phyloP scores from a whole-genome alignment of 2,329 filamentous ascomycete species.

The Nemania sp. region DNA sequence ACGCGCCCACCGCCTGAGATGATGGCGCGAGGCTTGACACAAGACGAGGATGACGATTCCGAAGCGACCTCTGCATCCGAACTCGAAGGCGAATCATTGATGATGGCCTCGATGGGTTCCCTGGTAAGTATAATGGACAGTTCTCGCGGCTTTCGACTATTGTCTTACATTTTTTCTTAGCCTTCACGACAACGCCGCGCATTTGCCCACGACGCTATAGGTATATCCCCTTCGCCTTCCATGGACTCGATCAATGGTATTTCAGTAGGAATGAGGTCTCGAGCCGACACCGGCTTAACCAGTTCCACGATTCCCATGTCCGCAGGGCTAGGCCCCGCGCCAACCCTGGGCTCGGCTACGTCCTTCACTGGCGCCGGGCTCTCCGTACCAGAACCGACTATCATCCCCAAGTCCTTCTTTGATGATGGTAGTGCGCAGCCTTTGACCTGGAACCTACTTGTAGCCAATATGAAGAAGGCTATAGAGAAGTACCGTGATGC shows the following conservation, averaged over 20 bases:
- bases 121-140: constrained; percentile 57
- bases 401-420: constrained; percentile 81
- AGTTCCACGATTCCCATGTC: constrained; percentile 50
- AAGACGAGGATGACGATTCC: constrained; percentile 90
- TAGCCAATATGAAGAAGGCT: constrained; percentile 89
- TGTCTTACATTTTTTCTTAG: constrained; percentile 41
- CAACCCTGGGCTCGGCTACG: constrained; percentile 61
- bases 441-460: constrained; percentile 84
- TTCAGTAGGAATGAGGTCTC: constrained; percentile 61
- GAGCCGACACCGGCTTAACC: constrained; percentile 53
- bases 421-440: constrained; percentile 82
- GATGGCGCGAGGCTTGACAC: constrained; percentile 79
- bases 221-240: constrained; percentile 80
- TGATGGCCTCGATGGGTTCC: constrained; percentile 69
- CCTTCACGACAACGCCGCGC: constrained; percentile 65
- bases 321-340: constrained; percentile 43
- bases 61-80: constrained; percentile 83
- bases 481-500: constrained; percentile 89
- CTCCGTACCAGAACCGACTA: constrained; percentile 59
- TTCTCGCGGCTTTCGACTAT: neutral
- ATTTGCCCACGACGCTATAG: constrained; percentile 59
- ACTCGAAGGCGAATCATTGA: constrained; percentile 74
- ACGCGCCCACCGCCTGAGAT: constrained; percentile 88
- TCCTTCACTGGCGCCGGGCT: constrained; percentile 64
- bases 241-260: constrained; percentile 84